A percentile compares a stretch with the other conserved stretches of the same genome.
Conservation (phyloP, 805 yeast genomes). For the Starmerella scarabaei region DNA sequence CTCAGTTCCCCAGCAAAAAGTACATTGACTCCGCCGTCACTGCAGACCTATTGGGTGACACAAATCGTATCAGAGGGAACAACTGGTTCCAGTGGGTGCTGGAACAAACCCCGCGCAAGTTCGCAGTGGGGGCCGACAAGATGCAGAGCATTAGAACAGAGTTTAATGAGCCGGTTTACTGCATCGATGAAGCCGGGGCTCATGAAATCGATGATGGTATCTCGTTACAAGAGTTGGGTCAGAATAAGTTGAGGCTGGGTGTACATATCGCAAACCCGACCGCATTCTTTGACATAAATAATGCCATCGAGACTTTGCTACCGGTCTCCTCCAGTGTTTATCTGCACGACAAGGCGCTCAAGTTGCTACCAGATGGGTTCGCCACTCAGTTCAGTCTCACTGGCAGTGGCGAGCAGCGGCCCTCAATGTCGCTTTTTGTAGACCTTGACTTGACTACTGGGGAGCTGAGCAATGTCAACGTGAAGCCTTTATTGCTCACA, state of each 20-base stretch:
- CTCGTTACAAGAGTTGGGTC: conserved; percentile 28
- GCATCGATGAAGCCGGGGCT: conserved; percentile 71
- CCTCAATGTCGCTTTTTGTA: conserved; percentile 10
- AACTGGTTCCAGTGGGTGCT: conserved; percentile 8
- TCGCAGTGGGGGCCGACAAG: conserved; percentile 4
- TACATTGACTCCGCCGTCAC: conserved; percentile 8
- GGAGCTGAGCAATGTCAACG: neutral
- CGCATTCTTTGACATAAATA: conserved; percentile 35
- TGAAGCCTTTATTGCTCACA: conserved; percentile 3
- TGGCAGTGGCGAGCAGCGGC: neutral
- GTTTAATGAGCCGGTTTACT: conserved; percentile 35
- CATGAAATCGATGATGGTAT: conserved; percentile 92
- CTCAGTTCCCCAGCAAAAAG: conserved; percentile 1
- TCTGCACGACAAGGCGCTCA: neutral
- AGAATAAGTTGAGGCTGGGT: conserved; percentile 31
- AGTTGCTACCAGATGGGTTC: conserved; percentile 9
- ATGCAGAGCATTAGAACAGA: conserved; percentile 2
- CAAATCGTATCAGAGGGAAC: conserved; percentile 2
- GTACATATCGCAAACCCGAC: conserved; percentile 84
- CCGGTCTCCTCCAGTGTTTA: conserved; percentile 8
- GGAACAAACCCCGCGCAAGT: neutral
- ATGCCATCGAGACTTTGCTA: conserved; percentile 28
- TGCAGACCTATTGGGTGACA: conserved; percentile 10
- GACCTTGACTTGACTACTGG: conserved; percentile 4
- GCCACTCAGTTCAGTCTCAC: conserved; percentile 3